Conservation (phyloP, 345 rosid species). For the Theobroma cacao region DNA sequence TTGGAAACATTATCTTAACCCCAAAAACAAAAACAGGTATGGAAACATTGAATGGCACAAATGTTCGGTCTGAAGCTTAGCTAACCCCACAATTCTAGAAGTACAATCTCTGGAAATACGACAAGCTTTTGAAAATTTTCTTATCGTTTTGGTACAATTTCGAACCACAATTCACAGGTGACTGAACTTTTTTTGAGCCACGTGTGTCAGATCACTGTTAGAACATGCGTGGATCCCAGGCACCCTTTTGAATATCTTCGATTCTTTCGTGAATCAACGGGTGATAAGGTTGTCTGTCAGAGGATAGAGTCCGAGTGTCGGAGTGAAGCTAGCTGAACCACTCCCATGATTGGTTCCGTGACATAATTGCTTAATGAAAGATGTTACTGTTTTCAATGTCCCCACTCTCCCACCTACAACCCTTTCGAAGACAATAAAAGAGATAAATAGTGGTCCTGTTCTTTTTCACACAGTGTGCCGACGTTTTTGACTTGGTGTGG, state of each 20-base stretch:
- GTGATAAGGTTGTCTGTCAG: neutral
- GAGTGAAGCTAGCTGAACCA: neutral
- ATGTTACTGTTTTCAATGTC: neutral
- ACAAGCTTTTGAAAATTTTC: neutral
- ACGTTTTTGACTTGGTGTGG: slow-evolving; percentile 25
- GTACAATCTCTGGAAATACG: neutral
- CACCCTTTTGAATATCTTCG: neutral
- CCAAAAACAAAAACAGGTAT: neutral
- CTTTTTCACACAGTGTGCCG: slow-evolving; percentile 16
- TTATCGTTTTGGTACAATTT: too few species aligned
- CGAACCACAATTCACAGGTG: too few species aligned
- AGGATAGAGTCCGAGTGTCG: neutral
- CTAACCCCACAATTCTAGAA: neutral
- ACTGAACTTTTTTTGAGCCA: neutral
- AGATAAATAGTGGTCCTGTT: neutral
- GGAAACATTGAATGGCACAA: neutral
- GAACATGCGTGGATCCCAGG: too few species aligned
- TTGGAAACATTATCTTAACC: neutral
- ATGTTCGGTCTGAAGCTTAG: neutral
- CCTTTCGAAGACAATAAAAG: neutral
- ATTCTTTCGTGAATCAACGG: neutral
- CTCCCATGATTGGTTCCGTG: slow-evolving; percentile 16
- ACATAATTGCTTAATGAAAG: neutral
- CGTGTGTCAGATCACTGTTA: neutral
- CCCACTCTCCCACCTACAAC: neutral